Percentiles rank a stretch among this genome's conserved stretches.
Evolutionary conservation across 768 basidiomycete genomes (phyloP).

Genomic region (Lactarius evosmus): DNA sequence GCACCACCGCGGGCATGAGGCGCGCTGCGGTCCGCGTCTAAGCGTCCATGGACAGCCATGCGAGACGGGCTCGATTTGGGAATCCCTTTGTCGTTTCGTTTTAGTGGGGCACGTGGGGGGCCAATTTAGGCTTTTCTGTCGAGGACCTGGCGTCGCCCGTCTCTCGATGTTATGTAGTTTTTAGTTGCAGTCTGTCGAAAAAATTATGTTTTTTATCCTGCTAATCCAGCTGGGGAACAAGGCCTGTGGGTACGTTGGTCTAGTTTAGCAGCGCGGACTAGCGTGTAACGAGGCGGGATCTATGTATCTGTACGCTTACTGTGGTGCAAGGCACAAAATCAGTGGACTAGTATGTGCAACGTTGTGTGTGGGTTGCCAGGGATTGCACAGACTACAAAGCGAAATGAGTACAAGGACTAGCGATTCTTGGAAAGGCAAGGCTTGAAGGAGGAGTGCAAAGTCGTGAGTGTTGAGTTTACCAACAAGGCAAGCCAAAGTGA

Average conservation of each 20-base stretch:
- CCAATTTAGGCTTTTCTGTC: slow-evolving; percentile 21
- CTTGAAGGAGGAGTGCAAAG: slow-evolving; percentile 2
- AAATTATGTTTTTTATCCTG: background rate
- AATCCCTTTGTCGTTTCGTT: slow-evolving; percentile 20
- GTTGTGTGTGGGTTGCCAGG: no score
- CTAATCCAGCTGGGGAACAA: slow-evolving; percentile 24
- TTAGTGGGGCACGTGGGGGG: slow-evolving; percentile 7
- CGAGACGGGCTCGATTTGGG: background rate
- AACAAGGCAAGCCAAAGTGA: slow-evolving; percentile 15
- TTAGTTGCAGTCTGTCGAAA: background rate
- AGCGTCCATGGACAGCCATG: background rate
- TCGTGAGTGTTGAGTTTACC: background rate
- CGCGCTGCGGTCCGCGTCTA: background rate
- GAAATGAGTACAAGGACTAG: slow-evolving; percentile 17
- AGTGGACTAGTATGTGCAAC: background rate
- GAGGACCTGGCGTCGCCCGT: background rate
- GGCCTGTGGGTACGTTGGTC: background rate
- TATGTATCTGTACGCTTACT: no score
- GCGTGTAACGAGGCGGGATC: slow-evolving; percentile 1
- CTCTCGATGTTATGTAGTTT: background rate
- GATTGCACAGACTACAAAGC: no score
- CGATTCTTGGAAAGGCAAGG: slow-evolving; percentile 21
- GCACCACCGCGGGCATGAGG: background rate
- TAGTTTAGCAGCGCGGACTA: background rate
- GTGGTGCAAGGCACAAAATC: slow-evolving; percentile 16